These are phyloP conservation scores for Cryphonectria carpinicola DNA, from an alignment of 2,329 filamentous ascomycete genomes.

Conservation along the genomic window DNA sequence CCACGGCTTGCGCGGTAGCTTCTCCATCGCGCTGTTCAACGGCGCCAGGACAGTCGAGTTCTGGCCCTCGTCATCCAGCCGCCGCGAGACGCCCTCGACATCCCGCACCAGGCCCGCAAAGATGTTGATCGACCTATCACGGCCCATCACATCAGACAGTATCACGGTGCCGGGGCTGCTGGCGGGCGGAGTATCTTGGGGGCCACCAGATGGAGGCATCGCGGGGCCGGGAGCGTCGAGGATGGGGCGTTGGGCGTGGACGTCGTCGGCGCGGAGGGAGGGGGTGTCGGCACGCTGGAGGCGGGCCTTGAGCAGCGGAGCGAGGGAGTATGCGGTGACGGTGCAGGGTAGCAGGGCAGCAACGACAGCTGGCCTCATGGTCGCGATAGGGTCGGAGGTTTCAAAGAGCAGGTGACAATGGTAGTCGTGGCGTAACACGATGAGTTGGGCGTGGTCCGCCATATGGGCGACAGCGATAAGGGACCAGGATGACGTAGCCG, in stretches of 20 bases:
- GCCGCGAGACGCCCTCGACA: conserved; percentile 67
- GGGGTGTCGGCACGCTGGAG: conserved; percentile 29
- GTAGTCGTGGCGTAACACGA: background rate
- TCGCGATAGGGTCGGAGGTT: background rate
- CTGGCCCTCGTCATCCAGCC: conserved; percentile 66
- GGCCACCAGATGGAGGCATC: conserved; percentile 33
- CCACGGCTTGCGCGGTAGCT: conserved; percentile 84
- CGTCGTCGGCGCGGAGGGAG: conserved; percentile 31
- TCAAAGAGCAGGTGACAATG: background rate
- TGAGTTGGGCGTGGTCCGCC: background rate
- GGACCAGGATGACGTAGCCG: background rate
- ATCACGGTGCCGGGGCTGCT: conserved; percentile 58
- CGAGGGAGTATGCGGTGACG: conserved; percentile 21
- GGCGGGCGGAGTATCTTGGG: conserved; percentile 33
- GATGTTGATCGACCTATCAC: conserved; percentile 77
- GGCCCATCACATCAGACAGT: conserved; percentile 83
- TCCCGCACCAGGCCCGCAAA: conserved; percentile 83
- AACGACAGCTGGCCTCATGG: background rate
- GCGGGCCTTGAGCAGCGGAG: conserved; percentile 12
- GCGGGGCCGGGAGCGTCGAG: conserved; percentile 38
- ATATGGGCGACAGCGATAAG: background rate
- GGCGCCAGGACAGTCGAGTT: conserved; percentile 90
- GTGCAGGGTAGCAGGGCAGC: background rate
- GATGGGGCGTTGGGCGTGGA: conserved; percentile 36
- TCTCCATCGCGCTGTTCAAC: conserved; percentile 78